A percentile compares a stretch with the other conserved stretches of the same genome.
Evolutionary conservation across 805 yeast genomes (phyloP).

Genomic region (Tetrapisispora phaffii): DNA sequence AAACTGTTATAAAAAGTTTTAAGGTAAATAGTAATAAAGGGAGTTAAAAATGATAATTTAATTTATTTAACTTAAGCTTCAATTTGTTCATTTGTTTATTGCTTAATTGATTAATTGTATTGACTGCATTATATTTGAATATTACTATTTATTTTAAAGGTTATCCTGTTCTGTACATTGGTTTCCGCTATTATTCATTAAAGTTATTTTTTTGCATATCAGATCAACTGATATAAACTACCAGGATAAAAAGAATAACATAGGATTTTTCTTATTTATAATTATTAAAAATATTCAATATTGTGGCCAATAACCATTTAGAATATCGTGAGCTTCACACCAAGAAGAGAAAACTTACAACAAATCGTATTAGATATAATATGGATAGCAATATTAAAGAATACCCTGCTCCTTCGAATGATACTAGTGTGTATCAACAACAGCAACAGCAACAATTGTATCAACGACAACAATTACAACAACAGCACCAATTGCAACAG

Average conservation of each 20-base stretch:
- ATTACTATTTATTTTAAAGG: too few relatives aligned
- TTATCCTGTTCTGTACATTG: too few relatives aligned
- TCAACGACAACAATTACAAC: slow-evolving; percentile 6
- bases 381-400: slow-evolving; percentile 6
- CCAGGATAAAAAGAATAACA: background rate
- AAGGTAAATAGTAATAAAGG: background rate
- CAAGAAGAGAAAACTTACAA: background rate
- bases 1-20: too few relatives aligned
- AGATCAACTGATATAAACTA: too few relatives aligned
- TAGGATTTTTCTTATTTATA: background rate
- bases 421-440: slow-evolving; percentile 4
- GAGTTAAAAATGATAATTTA: too few relatives aligned
- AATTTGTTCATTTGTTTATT: too few relatives aligned
- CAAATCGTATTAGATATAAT: background rate
- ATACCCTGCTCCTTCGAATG: slow-evolving; percentile 5
- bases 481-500: slow-evolving; percentile 1
- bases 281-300: background rate
- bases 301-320: background rate
- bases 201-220: too few relatives aligned
- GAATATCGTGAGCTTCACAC: background rate
- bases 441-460: slow-evolving; percentile 11
- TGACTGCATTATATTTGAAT: too few relatives aligned
- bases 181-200: too few relatives aligned
- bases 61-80: too few relatives aligned
- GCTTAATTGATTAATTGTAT: too few relatives aligned